These are phyloP conservation scores for Citrus maxima DNA, from an alignment of 345 rosid species.

Conservation along the genomic window DNA sequence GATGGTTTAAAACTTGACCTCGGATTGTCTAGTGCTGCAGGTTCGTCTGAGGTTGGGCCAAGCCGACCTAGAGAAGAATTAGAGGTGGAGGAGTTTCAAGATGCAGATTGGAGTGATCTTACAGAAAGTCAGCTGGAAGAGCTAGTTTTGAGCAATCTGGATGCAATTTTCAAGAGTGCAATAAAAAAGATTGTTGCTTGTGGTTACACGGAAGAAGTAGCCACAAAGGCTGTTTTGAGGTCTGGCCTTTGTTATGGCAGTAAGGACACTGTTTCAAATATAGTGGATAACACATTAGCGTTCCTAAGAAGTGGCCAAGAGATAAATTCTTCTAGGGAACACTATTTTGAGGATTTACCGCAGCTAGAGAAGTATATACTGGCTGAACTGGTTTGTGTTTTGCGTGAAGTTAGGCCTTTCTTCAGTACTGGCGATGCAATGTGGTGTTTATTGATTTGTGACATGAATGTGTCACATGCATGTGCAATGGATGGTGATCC, in stretches of 20 bases:
- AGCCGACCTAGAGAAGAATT: slow-evolving; percentile 43
- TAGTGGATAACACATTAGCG: slow-evolving; percentile 64
- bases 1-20: slow-evolving; percentile 64
- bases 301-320: slow-evolving; percentile 65
- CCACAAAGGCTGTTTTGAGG: slow-evolving; percentile 59
- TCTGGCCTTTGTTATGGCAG: slow-evolving; percentile 66
- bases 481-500: slow-evolving; percentile 82
- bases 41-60: slow-evolving; percentile 43
- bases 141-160: slow-evolving; percentile 63
- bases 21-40: slow-evolving; percentile 38
- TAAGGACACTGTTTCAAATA: slow-evolving; percentile 59
- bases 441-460: slow-evolving; percentile 93
- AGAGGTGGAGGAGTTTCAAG: slow-evolving; percentile 51
- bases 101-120: slow-evolving; percentile 80
- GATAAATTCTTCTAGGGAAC: slow-evolving; percentile 39
- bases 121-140: slow-evolving; percentile 71
- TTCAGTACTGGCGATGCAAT: slow-evolving; percentile 94
- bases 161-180: slow-evolving; percentile 62
- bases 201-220: slow-evolving; percentile 59
- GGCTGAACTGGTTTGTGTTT: slow-evolving; percentile 80
- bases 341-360: slow-evolving; percentile 58
- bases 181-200: slow-evolving; percentile 51
- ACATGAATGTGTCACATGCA: slow-evolving; percentile 94
- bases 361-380: slow-evolving; percentile 79
- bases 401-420: slow-evolving; percentile 79